These are phyloP conservation scores for Tylopilus cervinicoccineus DNA, from an alignment of 768 basidiomycete species.

Conservation along the genomic window DNA sequence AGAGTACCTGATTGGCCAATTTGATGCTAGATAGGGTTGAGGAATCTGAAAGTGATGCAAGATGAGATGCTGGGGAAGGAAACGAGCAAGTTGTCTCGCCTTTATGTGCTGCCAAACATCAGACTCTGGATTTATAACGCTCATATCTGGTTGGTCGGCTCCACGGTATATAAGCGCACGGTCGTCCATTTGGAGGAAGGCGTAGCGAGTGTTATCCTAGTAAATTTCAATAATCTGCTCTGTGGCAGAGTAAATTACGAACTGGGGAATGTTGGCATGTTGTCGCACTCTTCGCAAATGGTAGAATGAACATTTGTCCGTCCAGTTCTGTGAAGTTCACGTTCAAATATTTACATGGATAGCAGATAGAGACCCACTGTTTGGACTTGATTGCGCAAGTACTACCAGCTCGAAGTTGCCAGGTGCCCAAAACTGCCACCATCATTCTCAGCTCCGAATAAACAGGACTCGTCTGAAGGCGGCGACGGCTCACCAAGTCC, in stretches of 20 bases:
- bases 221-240: slow-evolving; percentile 3
- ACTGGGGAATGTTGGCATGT: slow-evolving; percentile 91
- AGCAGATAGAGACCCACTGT: slow-evolving; percentile 37
- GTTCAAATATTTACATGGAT: not conserved
- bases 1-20: slow-evolving; percentile 94
- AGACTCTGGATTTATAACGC: slow-evolving; percentile 95
- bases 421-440: slow-evolving; percentile 81
- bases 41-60: slow-evolving; percentile 61
- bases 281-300: slow-evolving; percentile 93
- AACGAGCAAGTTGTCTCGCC: slow-evolving; percentile 34
- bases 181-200: slow-evolving; percentile 94
- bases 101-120: slow-evolving; percentile 99
- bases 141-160: slow-evolving; percentile 97
- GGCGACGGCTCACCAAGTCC: slow-evolving; percentile 51
- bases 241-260: slow-evolving; percentile 25
- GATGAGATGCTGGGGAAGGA: not conserved
- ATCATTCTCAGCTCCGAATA: slow-evolving; percentile 2
- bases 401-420: slow-evolving; percentile 89
- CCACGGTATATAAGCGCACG: slow-evolving; percentile 90
- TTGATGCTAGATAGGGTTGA: slow-evolving; percentile 77
- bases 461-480: not conserved
- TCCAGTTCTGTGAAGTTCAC: slow-evolving; percentile 41
- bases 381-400: slow-evolving; percentile 52
- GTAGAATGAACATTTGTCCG: slow-evolving; percentile 77
- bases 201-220: slow-evolving; percentile 94